phyloP scores from a whole-genome alignment of 2,329 filamentous ascomycete species.

The Knufia petricola region DNA sequence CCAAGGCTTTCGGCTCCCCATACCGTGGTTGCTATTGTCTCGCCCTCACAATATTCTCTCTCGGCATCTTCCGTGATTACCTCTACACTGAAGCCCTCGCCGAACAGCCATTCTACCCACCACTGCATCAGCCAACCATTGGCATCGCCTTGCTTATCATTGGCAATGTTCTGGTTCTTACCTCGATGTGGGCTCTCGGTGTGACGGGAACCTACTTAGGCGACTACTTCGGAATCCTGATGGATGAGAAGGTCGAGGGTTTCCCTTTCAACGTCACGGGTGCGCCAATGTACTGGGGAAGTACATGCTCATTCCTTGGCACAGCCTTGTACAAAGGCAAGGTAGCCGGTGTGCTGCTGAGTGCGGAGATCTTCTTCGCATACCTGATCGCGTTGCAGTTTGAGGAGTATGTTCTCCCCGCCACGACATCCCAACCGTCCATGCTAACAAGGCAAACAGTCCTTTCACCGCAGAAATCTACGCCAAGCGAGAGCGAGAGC shows the following conservation, averaged over 20 bases:
- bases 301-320: slow-evolving; percentile 83
- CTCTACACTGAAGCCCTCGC: slow-evolving; percentile 78
- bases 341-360: slow-evolving; percentile 73
- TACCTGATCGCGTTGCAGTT: slow-evolving; percentile 74
- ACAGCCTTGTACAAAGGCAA: slow-evolving; percentile 76
- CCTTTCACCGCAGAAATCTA: slow-evolving; percentile 93
- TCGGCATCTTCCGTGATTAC: slow-evolving; percentile 80
- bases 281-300: slow-evolving; percentile 95
- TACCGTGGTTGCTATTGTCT: slow-evolving; percentile 81
- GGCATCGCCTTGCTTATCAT: slow-evolving; percentile 61
- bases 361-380: slow-evolving; percentile 61
- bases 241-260: slow-evolving; percentile 86
- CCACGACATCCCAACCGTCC: background rate
- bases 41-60: slow-evolving; percentile 77
- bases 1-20: slow-evolving; percentile 72
- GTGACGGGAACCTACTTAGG: slow-evolving; percentile 93
- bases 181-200: slow-evolving; percentile 83
- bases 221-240: slow-evolving; percentile 97
- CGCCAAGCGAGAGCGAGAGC: slow-evolving; percentile 54
- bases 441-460: slow-evolving; percentile 26
- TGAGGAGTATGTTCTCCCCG: slow-evolving; percentile 55
- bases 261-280: slow-evolving; percentile 91
- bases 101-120: slow-evolving; percentile 63
- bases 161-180: slow-evolving; percentile 78
- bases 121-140: slow-evolving; percentile 55